phyloP scores from a whole-genome alignment of 106 monocot species.

The Dioscorea alata region DNA sequence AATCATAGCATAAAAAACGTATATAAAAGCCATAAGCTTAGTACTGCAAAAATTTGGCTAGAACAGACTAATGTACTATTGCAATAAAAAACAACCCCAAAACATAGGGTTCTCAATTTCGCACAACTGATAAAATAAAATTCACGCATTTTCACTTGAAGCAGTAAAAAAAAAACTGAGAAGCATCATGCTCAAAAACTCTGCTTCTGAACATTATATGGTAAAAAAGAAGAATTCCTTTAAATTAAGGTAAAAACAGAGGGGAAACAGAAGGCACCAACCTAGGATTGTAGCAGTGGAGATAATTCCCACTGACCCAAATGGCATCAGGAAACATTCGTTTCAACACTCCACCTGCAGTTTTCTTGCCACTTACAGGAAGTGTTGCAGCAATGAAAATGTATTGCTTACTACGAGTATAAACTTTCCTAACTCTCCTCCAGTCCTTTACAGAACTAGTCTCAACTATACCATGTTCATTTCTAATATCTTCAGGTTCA shows the following conservation, averaged over 20 bases:
- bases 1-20: no score
- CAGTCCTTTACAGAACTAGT: slow-evolving; percentile 40
- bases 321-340: slow-evolving; percentile 88
- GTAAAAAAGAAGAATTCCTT: no score
- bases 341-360: slow-evolving; percentile 87
- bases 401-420: slow-evolving; percentile 91
- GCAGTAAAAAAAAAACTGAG: no score
- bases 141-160: no score
- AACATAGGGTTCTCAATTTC: no score
- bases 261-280: slow-evolving; percentile 8
- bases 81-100: no score
- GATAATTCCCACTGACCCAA: slow-evolving; percentile 84
- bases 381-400: slow-evolving; percentile 97
- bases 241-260: neutral
- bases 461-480: slow-evolving; percentile 1
- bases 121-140: no score
- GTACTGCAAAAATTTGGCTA: no score
- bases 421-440: slow-evolving; percentile 82
- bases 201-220: no score
- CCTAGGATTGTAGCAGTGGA: slow-evolving; percentile 94
- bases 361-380: slow-evolving; percentile 88
- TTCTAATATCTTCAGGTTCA: slow-evolving; percentile 16
- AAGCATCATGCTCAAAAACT: no score
- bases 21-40: no score
- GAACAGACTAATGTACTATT: no score